Percentiles rank a stretch among this genome's conserved stretches.
These are phyloP conservation scores for Capsaspora owczarzaki DNA, from an alignment of 78 protist genomes.

Conservation along the genomic window DNA sequence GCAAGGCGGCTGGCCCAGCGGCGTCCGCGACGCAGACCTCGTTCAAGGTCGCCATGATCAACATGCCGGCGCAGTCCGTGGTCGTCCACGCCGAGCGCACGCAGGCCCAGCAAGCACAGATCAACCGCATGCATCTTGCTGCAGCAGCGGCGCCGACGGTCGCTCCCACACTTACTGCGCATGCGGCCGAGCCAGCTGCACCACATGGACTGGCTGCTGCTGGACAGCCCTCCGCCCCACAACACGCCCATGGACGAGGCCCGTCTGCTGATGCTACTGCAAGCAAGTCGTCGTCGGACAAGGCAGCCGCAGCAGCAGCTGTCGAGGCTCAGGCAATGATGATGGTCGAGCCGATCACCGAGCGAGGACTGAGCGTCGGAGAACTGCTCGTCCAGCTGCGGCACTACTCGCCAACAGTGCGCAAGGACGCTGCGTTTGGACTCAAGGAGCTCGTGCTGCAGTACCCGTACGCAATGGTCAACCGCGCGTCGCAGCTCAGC, in stretches of 20 bases:
- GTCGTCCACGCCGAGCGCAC: not conserved
- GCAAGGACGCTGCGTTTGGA: not conserved
- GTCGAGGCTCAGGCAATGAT: too few species aligned
- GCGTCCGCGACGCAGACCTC: not conserved
- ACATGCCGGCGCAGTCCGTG: conserved; percentile 2
- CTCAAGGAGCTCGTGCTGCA: not conserved
- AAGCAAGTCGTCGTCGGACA: too few species aligned
- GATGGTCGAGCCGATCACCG: too few species aligned
- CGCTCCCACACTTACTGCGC: too few species aligned
- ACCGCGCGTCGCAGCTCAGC: not conserved
- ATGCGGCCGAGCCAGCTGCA: too few species aligned
- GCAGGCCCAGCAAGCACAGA: not conserved
- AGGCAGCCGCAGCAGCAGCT: too few species aligned
- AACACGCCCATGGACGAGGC: too few species aligned
- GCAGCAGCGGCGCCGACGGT: too few species aligned
- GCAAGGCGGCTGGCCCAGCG: not conserved
- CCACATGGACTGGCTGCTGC: too few species aligned
- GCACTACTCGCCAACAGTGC: not conserved
- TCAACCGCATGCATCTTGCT: not conserved
- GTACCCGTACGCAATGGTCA: not conserved
- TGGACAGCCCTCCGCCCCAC: too few species aligned
- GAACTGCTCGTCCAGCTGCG: not conserved
- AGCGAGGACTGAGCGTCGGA: too few species aligned
- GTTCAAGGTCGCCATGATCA: not conserved
- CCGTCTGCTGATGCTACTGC: too few species aligned